Conservation (phyloP, 768 basidiomycete genomes). For the Holtermannia corniformis region DNA sequence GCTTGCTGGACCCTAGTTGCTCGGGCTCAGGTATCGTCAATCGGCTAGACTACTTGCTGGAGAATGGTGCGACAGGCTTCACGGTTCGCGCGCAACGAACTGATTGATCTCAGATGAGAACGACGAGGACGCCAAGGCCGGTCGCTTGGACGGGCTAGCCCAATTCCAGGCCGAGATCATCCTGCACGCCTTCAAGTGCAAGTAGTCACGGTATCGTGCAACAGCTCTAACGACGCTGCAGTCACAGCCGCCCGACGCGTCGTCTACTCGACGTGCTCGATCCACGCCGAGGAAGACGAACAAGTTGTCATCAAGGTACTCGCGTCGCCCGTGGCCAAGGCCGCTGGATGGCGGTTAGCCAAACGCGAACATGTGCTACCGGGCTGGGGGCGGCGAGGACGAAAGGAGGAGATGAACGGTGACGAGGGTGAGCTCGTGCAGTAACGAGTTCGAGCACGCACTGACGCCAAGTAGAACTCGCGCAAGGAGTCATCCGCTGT, state of each 20-base stretch:
- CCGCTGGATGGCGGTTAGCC: constrained; percentile 60
- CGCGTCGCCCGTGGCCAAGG: constrained; percentile 57
- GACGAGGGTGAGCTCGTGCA: constrained; percentile 49
- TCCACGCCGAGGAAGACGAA: constrained; percentile 87
- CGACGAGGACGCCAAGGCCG: constrained; percentile 47
- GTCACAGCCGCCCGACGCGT: constrained; percentile 70
- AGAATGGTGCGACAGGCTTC: constrained; percentile 50
- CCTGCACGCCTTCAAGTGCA: constrained; percentile 91
- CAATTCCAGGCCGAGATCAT: constrained; percentile 85
- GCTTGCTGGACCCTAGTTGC: constrained; percentile 90
- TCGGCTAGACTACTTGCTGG: constrained; percentile 72
- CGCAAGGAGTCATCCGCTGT: constrained; percentile 37
- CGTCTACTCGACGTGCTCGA: constrained; percentile 96
- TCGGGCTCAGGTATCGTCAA: constrained; percentile 90
- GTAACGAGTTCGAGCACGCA: too few species aligned
- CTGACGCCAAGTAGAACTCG: constrained; percentile 46
- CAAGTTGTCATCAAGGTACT: constrained; percentile 71
- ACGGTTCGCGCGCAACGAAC: neutral
- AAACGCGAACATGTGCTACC: constrained; percentile 60
- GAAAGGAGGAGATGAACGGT: constrained; percentile 53
- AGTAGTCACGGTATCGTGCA: constrained; percentile 29
- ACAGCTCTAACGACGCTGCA: constrained; percentile 34
- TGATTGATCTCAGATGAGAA: constrained; percentile 47
- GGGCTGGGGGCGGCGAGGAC: constrained; percentile 70
- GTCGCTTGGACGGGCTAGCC: constrained; percentile 72